phyloP scores from a whole-genome alignment of 805 yeast genomes.

The Hanseniaspora meyeri region DNA sequence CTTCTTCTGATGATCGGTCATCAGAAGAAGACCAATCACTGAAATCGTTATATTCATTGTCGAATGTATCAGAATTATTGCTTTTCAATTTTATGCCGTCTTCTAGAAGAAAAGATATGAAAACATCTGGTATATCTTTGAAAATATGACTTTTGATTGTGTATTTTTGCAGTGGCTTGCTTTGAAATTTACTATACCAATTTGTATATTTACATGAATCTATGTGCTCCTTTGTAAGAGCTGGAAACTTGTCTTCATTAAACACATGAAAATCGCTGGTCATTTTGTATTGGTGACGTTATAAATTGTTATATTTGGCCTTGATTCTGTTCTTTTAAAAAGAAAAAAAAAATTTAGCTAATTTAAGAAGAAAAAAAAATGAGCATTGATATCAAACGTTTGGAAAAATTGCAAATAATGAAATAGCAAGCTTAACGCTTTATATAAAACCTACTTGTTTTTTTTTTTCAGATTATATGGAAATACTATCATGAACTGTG shows the following conservation, averaged over 20 bases:
- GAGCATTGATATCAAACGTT: too few relatives aligned
- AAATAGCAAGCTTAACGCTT: too few relatives aligned
- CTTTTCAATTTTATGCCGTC: conserved; percentile 60
- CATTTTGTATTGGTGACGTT: not conserved
- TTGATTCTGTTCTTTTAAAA: too few relatives aligned
- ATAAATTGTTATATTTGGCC: too few relatives aligned
- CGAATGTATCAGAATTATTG: conserved; percentile 28
- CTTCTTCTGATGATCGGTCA: conserved; percentile 21
- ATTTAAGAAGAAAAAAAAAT: too few relatives aligned
- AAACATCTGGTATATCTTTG: conserved; percentile 45
- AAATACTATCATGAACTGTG: too few relatives aligned
- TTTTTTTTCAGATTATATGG: too few relatives aligned
- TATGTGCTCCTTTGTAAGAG: conserved; percentile 32
- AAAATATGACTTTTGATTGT: conserved; percentile 30
- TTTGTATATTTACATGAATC: conserved; percentile 42
- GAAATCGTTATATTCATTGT: conserved; percentile 40
- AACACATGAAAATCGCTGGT: not conserved
- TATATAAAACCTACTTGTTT: too few relatives aligned
- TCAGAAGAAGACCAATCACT: conserved; percentile 58
- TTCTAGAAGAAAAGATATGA: conserved; percentile 46
- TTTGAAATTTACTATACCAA: conserved; percentile 47
- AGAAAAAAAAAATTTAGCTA: too few relatives aligned
- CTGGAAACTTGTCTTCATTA: conserved; percentile 8
- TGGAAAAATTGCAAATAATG: too few relatives aligned
- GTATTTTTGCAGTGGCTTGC: conserved; percentile 2